phyloP scores from a whole-genome alignment of 805 yeast species.

The Candida palmyrensis region DNA sequence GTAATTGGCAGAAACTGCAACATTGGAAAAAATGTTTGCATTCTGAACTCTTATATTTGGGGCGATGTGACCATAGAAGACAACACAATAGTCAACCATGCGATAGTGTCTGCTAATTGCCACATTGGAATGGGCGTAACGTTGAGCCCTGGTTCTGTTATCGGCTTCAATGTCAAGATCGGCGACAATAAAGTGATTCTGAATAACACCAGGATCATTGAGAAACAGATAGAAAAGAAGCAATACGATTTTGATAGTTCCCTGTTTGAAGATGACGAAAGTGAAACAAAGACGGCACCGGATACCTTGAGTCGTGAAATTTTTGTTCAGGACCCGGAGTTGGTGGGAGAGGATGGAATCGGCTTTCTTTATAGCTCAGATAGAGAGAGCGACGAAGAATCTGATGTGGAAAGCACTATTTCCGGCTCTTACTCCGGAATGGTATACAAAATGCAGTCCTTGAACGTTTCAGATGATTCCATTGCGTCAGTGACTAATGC shows the following conservation, averaged over 20 bases:
- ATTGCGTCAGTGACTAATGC: constrained; percentile 47
- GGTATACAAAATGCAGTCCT: constrained; percentile 42
- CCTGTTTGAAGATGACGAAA: constrained; percentile 17
- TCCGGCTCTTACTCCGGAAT: constrained; percentile 34
- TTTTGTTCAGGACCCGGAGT: constrained; percentile 37
- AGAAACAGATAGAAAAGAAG: constrained; percentile 34
- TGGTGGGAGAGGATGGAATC: constrained; percentile 47
- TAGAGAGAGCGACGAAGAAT: constrained; percentile 27
- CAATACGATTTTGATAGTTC: constrained; percentile 19
- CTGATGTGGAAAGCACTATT: constrained; percentile 37
- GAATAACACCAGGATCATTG: constrained; percentile 48
- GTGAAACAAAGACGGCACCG: too few relatives aligned
- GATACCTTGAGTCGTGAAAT: constrained; percentile 15
- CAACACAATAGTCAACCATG: constrained; percentile 48
- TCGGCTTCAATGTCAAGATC: constrained; percentile 71
- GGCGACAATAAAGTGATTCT: constrained; percentile 49
- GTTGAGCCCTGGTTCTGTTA: constrained; percentile 65
- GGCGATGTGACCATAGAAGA: constrained; percentile 74
- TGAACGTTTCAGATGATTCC: constrained; percentile 55
- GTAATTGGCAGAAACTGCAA: constrained; percentile 83
- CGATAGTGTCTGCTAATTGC: constrained; percentile 69
- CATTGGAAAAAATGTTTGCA: constrained; percentile 72
- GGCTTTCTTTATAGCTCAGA: constrained; percentile 49
- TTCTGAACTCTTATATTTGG: constrained; percentile 82
- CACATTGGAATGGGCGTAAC: constrained; percentile 46